Evolutionary conservation across 495 filamentous ascomycete species (phyloP), one percentile per base, ranked within the genome.

Genomic region (Choiromyces venosus): DNA sequence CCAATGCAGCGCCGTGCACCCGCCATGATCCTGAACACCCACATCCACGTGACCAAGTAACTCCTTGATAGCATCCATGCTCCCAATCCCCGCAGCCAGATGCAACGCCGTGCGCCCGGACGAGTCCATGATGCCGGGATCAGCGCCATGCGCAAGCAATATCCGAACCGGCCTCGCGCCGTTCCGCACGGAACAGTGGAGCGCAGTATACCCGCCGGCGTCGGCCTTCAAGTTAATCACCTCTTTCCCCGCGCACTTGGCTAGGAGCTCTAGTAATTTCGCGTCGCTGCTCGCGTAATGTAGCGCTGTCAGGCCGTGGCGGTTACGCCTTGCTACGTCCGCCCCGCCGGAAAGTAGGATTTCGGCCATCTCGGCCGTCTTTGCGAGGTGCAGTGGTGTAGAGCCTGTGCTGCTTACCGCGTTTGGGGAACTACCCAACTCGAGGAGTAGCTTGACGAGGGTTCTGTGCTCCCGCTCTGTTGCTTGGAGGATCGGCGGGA

Each of bases 1-100:
- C 21, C 56, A 70, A 14, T 46, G 29, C 68, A 65, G 68, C 16
- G 68, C 68, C n/a, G 68, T 70, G 68, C 68, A 70, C 14, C 68
- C 68, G 4, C 52, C n/a, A 10, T 61, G 52, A 61, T 61, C 52
- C 52, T 61, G 52, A 61, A 61, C 3, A 29, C 52, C 52, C 52
- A 61, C 52, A 29, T 61, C 52, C 25, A 61, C 52, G 16, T 61
- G 52, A 29, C 52, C 52, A 25, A 61, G 52, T 5, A 61, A 29
- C 52, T 61, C 52, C n/a, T 25, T 61, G 52, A 61, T 61, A 29
- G 52, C 52, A 4, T 61, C 52, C n/a, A 61, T 61, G 8, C 52
- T 44, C 12, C 64, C 70, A 46, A 37, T 40, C 37, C 64, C 37
- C 37, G 40, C 56, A 8, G 69, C 69, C 18, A 29, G 16, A 12